phyloP scores from a whole-genome alignment of 495 filamentous ascomycete species.

The Neurospora hispaniola region DNA sequence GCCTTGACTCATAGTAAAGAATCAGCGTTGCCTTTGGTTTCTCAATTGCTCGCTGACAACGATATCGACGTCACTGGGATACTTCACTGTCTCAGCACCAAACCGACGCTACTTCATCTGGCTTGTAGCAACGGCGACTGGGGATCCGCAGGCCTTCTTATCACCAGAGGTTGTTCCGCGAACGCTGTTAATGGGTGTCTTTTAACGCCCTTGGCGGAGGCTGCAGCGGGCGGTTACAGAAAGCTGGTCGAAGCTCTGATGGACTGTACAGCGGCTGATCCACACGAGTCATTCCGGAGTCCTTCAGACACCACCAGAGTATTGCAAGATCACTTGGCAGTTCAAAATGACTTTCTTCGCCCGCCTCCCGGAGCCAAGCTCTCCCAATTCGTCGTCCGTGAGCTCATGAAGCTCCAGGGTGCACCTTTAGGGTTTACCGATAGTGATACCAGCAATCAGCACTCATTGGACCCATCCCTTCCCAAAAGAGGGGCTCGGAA shows the following conservation, averaged over 20 bases:
- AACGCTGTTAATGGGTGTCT: background rate
- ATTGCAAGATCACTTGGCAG: background rate
- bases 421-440: background rate
- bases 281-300: background rate
- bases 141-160: background rate
- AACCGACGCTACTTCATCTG: conserved; percentile 3
- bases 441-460: background rate
- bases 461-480: background rate
- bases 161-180: background rate
- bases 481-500: background rate
- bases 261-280: conserved; percentile 1
- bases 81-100: conserved; percentile 1
- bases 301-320: background rate
- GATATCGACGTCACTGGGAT: background rate
- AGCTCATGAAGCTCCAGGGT: background rate
- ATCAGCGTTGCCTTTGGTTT: background rate
- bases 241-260: background rate
- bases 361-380: background rate
- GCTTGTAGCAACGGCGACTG: background rate
- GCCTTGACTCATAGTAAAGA: background rate
- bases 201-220: conserved; percentile 1
- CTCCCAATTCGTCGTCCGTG: background rate
- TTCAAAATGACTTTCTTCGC: background rate
- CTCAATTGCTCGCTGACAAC: background rate
- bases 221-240: background rate